These are phyloP conservation scores for Tylopilus felleus DNA, from an alignment of 768 basidiomycete species.

Conservation along the genomic window DNA sequence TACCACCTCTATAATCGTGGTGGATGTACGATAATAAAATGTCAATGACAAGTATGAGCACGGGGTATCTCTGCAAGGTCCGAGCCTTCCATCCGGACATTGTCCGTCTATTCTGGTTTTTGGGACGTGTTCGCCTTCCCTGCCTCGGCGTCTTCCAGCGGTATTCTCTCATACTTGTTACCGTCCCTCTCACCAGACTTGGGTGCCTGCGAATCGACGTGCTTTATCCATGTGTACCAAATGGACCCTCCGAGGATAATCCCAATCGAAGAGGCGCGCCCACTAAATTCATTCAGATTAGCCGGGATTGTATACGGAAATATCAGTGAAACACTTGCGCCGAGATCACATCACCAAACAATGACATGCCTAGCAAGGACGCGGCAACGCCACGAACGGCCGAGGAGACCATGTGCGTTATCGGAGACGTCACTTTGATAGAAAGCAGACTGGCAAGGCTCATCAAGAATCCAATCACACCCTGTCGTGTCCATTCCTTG, in stretches of 20 bases:
- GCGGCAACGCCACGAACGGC: conserved; percentile 93
- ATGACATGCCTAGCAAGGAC: conserved; percentile 76
- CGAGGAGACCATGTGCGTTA: conserved; percentile 96
- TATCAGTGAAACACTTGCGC: conserved; percentile 44
- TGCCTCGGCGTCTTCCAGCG: conserved; percentile 61
- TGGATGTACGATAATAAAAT: conserved; percentile 9
- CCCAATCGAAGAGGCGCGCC: conserved; percentile 75
- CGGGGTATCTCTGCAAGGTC: conserved; percentile 17
- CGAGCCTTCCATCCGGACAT: not conserved
- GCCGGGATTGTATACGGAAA: not conserved
- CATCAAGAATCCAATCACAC: conserved; percentile 88
- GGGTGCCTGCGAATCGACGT: conserved; percentile 55
- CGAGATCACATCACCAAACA: conserved; percentile 81
- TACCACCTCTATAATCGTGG: conserved; percentile 12
- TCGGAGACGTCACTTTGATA: conserved; percentile 96
- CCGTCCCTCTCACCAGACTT: conserved; percentile 28
- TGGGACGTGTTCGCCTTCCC: conserved; percentile 32
- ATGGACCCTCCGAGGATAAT: conserved; percentile 80
- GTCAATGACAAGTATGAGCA: not conserved
- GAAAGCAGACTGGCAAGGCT: conserved; percentile 89
- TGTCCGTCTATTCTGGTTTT: conserved; percentile 28
- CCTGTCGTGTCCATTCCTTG: conserved; percentile 41
- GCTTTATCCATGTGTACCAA: conserved; percentile 87
- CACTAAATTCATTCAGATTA: conserved; percentile 41
- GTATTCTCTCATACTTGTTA: conserved; percentile 54